phyloP scores from a whole-genome alignment of 257 asterid genomes.

The Buddleja alternifolia region DNA sequence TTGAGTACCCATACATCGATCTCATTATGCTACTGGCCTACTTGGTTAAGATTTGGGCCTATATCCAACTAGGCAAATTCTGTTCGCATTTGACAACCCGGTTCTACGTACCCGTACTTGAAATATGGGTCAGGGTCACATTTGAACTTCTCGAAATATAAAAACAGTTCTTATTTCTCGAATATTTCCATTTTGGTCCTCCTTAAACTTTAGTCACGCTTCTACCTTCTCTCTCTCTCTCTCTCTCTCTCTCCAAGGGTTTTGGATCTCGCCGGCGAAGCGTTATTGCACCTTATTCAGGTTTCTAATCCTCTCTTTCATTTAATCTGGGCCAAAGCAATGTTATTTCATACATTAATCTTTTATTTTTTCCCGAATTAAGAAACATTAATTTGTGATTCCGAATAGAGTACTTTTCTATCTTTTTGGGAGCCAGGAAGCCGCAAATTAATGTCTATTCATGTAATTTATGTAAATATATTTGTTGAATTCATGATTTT shows the following conservation, averaged over 20 bases:
- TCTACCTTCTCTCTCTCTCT: neutral
- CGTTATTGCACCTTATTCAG: neutral
- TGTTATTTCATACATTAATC: neutral
- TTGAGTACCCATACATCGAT: no score
- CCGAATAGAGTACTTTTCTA: neutral
- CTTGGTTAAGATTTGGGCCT: no score
- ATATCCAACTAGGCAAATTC: no score
- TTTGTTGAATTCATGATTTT: neutral
- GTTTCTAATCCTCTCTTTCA: neutral
- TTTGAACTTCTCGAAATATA: no score
- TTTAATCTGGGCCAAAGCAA: neutral
- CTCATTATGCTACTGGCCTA: no score
- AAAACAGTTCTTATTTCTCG: neutral
- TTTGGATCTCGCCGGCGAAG: conserved; percentile 6
- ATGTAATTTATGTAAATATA: neutral
- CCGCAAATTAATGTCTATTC: neutral
- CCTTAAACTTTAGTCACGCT: neutral
- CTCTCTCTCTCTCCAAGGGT: neutral
- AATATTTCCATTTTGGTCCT: neutral
- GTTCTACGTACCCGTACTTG: no score
- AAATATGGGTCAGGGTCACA: no score
- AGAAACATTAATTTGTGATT: neutral
- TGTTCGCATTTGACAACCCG: no score
- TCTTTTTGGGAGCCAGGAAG: neutral
- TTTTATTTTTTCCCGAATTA: neutral